Evolutionary conservation across 1,284 basidiomycete species (phyloP).

Genomic region (Apiotrichum domesticum): DNA sequence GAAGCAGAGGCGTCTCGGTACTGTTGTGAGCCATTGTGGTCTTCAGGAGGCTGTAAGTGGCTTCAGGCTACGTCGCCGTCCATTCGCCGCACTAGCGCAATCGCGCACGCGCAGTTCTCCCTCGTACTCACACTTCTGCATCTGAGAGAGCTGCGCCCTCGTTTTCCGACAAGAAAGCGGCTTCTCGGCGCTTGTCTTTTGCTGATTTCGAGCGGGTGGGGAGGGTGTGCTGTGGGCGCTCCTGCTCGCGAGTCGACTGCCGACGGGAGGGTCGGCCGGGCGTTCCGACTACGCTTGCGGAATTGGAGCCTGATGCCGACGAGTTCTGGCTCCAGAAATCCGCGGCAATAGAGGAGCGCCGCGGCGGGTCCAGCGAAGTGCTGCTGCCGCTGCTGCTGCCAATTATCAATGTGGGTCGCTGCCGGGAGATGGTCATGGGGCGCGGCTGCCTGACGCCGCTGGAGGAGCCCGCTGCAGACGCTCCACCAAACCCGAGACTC

Average conservation of each 20-base stretch:
- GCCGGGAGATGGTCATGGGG: background rate
- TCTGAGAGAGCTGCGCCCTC: slow-evolving; percentile 8
- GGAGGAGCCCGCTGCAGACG: background rate
- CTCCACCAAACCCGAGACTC: background rate
- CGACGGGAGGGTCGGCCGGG: slow-evolving; percentile 18
- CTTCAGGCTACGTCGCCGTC: too few relatives aligned
- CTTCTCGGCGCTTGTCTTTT: slow-evolving; percentile 14
- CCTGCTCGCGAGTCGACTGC: slow-evolving; percentile 18
- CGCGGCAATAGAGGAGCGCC: background rate
- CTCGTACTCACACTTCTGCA: slow-evolving; percentile 30
- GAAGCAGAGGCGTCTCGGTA: slow-evolving; percentile 56
- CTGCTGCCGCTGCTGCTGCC: background rate
- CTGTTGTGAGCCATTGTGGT: slow-evolving; percentile 12
- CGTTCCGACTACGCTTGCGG: slow-evolving; percentile 20
- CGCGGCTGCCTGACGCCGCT: too few relatives aligned
- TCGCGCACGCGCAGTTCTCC: too few relatives aligned
- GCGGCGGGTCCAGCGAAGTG: background rate
- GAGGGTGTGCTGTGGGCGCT: background rate
- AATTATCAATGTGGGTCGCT: background rate
- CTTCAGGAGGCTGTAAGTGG: background rate
- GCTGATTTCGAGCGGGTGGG: slow-evolving; percentile 10
- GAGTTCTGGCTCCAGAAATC: background rate
- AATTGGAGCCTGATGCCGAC: slow-evolving; percentile 21
- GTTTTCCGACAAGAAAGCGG: slow-evolving; percentile 21
- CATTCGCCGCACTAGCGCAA: too few relatives aligned